A percentile compares a stretch with the other conserved stretches of the same genome.
phyloP scores from a whole-genome alignment of 495 filamentous ascomycete species.

The Acidomyces sp. region DNA sequence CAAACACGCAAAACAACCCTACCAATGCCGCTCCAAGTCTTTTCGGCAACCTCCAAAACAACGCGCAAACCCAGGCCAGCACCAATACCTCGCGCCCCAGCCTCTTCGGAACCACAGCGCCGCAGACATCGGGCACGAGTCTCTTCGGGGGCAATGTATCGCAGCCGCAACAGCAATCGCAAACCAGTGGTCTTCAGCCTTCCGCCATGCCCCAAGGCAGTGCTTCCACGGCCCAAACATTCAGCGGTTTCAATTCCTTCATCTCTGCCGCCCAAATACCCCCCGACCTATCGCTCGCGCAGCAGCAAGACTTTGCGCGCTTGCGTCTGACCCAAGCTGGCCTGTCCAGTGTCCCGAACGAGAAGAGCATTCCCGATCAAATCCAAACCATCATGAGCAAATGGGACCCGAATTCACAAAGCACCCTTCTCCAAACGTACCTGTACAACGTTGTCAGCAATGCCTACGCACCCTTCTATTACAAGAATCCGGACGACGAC shows the following conservation, averaged over 20 bases:
- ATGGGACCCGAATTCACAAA: slow-evolving; percentile 61
- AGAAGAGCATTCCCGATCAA: slow-evolving; percentile 76
- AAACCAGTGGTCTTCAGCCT: slow-evolving; percentile 31
- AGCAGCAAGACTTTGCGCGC: slow-evolving; percentile 15
- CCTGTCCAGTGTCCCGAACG: slow-evolving; percentile 33
- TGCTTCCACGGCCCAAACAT: not conserved
- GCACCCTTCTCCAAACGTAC: slow-evolving; percentile 76
- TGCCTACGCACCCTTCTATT: slow-evolving; percentile 66
- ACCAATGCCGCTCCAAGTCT: slow-evolving; percentile 18
- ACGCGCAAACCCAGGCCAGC: slow-evolving; percentile 37
- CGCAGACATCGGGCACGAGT: not conserved
- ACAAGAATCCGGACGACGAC: slow-evolving; percentile 63
- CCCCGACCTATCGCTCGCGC: slow-evolving; percentile 2
- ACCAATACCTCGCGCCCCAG: not conserved
- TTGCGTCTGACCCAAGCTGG: slow-evolving; percentile 3
- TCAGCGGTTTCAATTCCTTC: slow-evolving; percentile 1
- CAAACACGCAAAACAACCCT: slow-evolving; percentile 20
- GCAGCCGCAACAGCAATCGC: slow-evolving; percentile 15
- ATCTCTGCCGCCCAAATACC: not conserved
- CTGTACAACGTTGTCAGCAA: slow-evolving; percentile 87
- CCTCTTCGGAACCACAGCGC: slow-evolving; percentile 9
- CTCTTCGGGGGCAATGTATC: slow-evolving; percentile 15
- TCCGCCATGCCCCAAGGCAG: slow-evolving; percentile 27
- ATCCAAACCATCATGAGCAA: slow-evolving; percentile 64
- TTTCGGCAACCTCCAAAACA: slow-evolving; percentile 32